Base-by-base conservation (phyloP, 2,329 filamentous ascomycete genomes). In the Botrytis elliptica region DNA sequence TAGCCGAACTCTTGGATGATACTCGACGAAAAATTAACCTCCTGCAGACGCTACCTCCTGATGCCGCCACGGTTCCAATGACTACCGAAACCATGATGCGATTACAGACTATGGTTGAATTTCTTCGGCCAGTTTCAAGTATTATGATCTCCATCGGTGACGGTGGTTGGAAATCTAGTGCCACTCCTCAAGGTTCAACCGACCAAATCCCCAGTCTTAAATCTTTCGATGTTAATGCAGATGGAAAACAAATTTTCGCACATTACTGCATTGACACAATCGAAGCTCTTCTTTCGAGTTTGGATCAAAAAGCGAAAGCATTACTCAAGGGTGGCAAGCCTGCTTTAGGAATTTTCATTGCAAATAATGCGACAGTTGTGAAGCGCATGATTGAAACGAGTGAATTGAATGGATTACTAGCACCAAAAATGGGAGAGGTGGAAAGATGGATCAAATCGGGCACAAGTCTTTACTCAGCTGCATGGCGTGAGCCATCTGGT, bases 121-220 rank as follows among this genome's bases (percentile, higher is more conserved):
- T 97, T 82, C 86, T 97, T 36, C 88, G 91, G 10, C 94, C 96
- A 1, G 88, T 99, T 33, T 93, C 93, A 4, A 95, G 93, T 75
- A 93, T 99, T 77, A 91, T 99, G 86, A 91, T 96, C 42, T 97
- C 95, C 0, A 84, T 99, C 16, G 96, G 96, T 29, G 95, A 98
- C 79, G 94, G 95, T 1, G 95, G 95, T 52, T 99, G 96, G 96
- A 90, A 89, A 75, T 86, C 87, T 5, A 85, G 82, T 33, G 83
- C 84, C 16, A 83, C 86, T 60, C 85, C 87, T 16, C 88, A 88
- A 18, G 87, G 87, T 5, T 89, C 88, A 10, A 85, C 85, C 8
- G 89, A 92, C 60, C 88, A 88, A 42, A 88, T 91, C 33, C 91
- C 92, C 0, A 93, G 91, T 70, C 85, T 94, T 44, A 89, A 90